Evolutionary conservation across 129 eudicot species (phyloP).

Genomic region (Flaveria brownii): DNA sequence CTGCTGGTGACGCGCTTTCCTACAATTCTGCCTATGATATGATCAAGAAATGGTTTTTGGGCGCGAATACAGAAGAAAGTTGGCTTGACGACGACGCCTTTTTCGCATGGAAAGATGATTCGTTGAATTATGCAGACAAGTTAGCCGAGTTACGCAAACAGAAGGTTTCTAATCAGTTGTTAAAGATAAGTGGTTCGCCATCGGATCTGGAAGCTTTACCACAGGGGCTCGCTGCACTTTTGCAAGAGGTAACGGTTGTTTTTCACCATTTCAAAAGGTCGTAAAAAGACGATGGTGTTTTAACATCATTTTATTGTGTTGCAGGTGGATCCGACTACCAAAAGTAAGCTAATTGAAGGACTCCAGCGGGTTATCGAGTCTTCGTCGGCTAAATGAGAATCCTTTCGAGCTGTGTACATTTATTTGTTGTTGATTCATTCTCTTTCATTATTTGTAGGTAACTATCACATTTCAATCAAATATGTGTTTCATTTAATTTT

Average conservation of each 20-base stretch:
- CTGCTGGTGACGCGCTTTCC: conserved; percentile 70
- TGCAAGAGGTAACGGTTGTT: conserved; percentile 51
- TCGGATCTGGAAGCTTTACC: conserved; percentile 79
- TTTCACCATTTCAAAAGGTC: too few species aligned
- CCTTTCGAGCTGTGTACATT: conserved; percentile 33
- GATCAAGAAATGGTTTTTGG: conserved; percentile 75
- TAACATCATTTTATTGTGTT: conserved; percentile 25
- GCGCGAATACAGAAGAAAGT: conserved; percentile 36
- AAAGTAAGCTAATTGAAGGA: conserved; percentile 53
- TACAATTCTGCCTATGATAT: conserved; percentile 58
- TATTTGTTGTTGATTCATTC: background rate
- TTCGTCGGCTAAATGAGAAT: conserved; percentile 12
- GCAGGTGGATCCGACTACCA: conserved; percentile 67
- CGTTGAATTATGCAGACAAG: conserved; percentile 53
- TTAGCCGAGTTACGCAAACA: conserved; percentile 60
- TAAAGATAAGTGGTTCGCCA: conserved; percentile 50
- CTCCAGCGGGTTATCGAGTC: conserved; percentile 47
- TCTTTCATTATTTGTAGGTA: background rate
- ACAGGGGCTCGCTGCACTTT: conserved; percentile 64
- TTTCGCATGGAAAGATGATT: conserved; percentile 66
- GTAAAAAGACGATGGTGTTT: background rate
- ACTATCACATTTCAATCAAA: background rate
- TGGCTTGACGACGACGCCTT: conserved; percentile 83
- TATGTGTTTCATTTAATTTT: background rate
- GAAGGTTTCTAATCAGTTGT: conserved; percentile 62